These are phyloP conservation scores for Candida krabiensis DNA, from an alignment of 805 yeast species.

Conservation along the genomic window DNA sequence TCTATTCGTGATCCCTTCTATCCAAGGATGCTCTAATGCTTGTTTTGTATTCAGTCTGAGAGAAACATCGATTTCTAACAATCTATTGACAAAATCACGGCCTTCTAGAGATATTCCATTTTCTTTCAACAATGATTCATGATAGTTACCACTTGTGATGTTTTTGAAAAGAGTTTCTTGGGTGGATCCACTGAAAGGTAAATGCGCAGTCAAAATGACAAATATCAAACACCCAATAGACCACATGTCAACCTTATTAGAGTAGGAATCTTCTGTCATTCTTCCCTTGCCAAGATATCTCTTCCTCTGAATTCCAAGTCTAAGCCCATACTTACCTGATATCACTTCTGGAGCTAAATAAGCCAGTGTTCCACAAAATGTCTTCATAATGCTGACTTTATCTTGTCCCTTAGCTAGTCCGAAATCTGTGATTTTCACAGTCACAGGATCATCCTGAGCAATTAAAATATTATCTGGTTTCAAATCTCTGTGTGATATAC, in stretches of 20 bases:
- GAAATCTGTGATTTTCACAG: conserved; percentile 92
- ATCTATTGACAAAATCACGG: conserved; percentile 63
- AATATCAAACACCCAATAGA: conserved; percentile 92
- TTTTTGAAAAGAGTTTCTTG: conserved; percentile 81
- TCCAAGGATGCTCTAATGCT: conserved; percentile 84
- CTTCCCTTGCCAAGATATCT: conserved; percentile 35
- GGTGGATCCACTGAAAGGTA: conserved; percentile 92
- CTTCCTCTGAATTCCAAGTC: conserved; percentile 25
- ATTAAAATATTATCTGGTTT: conserved; percentile 95
- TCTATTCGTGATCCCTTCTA: conserved; percentile 36
- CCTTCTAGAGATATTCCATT: conserved; percentile 69
- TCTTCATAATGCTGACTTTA: conserved; percentile 82
- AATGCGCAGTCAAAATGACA: conserved; percentile 87
- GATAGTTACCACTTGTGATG: conserved; percentile 76
- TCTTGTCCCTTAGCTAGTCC: conserved; percentile 92
- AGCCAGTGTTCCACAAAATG: conserved; percentile 97
- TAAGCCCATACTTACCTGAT: conserved; percentile 49
- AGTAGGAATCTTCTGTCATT: conserved; percentile 49
- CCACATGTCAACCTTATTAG: conserved; percentile 95
- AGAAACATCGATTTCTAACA: conserved; percentile 77
- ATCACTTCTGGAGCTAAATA: conserved; percentile 95
- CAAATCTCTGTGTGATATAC: conserved; percentile 93
- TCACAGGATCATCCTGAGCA: conserved; percentile 86
- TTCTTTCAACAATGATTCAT: conserved; percentile 65
- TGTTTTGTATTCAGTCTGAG: conserved; percentile 69